phyloP scores from a whole-genome alignment of 352 stramenopile genomes.

The Globisporangium takayamanum region DNA sequence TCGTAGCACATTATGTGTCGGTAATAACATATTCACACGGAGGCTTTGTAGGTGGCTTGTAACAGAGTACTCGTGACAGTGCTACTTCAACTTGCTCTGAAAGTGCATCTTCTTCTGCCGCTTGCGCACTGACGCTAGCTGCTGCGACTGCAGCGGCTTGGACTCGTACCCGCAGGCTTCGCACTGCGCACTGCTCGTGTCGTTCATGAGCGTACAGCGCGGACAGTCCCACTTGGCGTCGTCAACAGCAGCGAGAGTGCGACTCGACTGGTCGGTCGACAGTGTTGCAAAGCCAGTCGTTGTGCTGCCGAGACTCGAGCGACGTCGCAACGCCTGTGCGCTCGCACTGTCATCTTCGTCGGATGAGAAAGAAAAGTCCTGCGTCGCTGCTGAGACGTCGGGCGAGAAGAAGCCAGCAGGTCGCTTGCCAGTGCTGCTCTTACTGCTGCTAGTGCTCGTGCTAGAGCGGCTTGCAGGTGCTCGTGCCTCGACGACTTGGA shows the following conservation, averaged over 20 bases:
- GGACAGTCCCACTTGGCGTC: slow-evolving; percentile 62
- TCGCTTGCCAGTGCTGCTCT: slow-evolving; percentile 25
- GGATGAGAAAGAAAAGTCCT: slow-evolving; percentile 29
- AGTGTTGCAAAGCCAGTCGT: not conserved
- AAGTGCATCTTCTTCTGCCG: slow-evolving; percentile 70
- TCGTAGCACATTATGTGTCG: slow-evolving; percentile 25
- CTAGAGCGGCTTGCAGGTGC: not conserved
- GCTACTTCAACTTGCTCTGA: slow-evolving; percentile 44
- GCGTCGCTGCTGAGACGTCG: slow-evolving; percentile 25
- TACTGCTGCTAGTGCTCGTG: slow-evolving; percentile 18
- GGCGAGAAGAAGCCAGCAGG: slow-evolving; percentile 36
- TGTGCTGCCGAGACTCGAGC: not conserved
- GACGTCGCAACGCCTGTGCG: not conserved
- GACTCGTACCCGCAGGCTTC: slow-evolving; percentile 62
- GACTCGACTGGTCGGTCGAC: not conserved
- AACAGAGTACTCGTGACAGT: slow-evolving; percentile 30
- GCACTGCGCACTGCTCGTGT: slow-evolving; percentile 38
- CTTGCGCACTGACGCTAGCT: slow-evolving; percentile 27
- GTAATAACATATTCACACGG: slow-evolving; percentile 18
- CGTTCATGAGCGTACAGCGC: slow-evolving; percentile 77
- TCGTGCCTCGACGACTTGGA: slow-evolving; percentile 13
- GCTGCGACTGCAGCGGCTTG: slow-evolving; percentile 12
- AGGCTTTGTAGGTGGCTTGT: not conserved
- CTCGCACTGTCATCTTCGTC: slow-evolving; percentile 16
- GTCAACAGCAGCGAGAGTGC: not conserved